These are phyloP conservation scores for Penicillium sp. DNA, from an alignment of 2,329 filamentous ascomycete species.

Conservation along the genomic window DNA sequence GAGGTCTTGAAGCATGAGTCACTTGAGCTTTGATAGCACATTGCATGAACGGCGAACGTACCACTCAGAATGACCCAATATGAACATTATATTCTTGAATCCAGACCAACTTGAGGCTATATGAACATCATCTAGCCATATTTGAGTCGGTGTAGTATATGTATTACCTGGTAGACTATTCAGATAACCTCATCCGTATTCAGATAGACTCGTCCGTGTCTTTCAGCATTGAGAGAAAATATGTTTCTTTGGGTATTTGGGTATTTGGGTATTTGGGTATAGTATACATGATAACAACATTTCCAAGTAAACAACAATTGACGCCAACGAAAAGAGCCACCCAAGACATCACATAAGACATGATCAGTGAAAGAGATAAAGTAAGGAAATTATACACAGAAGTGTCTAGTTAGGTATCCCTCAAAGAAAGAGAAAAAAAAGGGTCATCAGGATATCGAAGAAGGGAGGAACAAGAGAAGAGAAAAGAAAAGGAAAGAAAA, in stretches of 20 bases:
- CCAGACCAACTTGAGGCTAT: too few species aligned
- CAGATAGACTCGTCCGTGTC: too few species aligned
- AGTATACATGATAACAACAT: background rate
- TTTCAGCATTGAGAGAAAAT: too few species aligned
- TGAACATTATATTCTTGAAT: too few species aligned
- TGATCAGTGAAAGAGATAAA: background rate
- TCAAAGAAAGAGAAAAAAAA: background rate
- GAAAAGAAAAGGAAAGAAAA: slow-evolving; percentile 2
- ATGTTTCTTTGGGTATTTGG: background rate
- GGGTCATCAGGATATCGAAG: background rate
- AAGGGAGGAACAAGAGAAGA: background rate
- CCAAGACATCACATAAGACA: background rate
- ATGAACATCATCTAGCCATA: too few species aligned
- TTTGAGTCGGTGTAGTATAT: too few species aligned
- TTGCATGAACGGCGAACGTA: too few species aligned
- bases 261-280: background rate
- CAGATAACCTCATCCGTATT: too few species aligned
- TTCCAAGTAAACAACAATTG: background rate
- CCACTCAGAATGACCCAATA: background rate
- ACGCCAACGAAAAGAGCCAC: background rate
- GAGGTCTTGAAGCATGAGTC: background rate
- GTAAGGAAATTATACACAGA: background rate
- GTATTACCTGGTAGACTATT: too few species aligned
- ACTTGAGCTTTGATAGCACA: too few species aligned
- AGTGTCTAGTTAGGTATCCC: background rate